Conservation (phyloP, 164 flowering plant species). For the Taxillus chinensis region DNA sequence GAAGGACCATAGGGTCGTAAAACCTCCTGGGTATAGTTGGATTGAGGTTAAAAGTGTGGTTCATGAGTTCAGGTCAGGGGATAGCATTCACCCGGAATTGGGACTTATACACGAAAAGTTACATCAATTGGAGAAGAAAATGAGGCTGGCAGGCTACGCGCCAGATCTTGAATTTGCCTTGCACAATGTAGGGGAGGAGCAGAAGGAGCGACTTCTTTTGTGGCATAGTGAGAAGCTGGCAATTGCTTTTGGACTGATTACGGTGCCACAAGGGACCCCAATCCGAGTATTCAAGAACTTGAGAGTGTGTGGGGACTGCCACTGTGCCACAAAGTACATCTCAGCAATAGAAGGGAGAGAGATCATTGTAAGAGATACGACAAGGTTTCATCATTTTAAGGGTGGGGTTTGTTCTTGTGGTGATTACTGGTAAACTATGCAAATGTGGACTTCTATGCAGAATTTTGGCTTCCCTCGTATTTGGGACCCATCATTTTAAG, state of each 20-base stretch:
- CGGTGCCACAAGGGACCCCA: conserved; percentile 17
- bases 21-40: conserved; percentile 39
- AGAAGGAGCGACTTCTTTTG: conserved; percentile 25
- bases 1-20: conserved; percentile 26
- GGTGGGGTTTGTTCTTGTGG: no score
- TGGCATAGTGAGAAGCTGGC: conserved; percentile 41
- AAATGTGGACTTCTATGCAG: no score
- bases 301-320: conserved; percentile 36
- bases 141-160: conserved; percentile 28
- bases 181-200: conserved; percentile 26
- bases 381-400: conserved; percentile 22
- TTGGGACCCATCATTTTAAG: no score
- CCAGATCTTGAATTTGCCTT: conserved; percentile 28
- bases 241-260: conserved; percentile 30
- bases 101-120: conserved; percentile 17
- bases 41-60: conserved; percentile 23
- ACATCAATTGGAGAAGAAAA: conserved; percentile 19
- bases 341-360: conserved; percentile 22
- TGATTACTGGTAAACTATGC: no score
- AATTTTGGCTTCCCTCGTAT: no score
- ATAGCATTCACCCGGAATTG: conserved; percentile 21
- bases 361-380: conserved; percentile 29
- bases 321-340: conserved; percentile 27
- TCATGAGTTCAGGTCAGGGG: conserved; percentile 30
- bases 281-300: conserved; percentile 36